Base-by-base conservation (phyloP, 495 filamentous ascomycete genomes). In the Aspergillus avenaceus region DNA sequence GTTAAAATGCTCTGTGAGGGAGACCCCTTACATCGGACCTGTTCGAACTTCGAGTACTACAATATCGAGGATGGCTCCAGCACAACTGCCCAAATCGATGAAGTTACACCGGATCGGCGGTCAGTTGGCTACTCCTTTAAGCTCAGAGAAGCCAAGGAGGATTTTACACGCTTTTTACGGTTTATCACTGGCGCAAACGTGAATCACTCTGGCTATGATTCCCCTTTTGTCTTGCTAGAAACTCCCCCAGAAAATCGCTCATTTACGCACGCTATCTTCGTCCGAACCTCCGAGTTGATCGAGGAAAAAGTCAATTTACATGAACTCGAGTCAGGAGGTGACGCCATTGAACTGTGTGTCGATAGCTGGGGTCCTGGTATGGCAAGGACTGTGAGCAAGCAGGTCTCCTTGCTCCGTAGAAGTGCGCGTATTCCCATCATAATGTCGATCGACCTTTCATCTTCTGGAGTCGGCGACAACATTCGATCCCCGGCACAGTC, bases 1-100 rank as follows among this genome's bases (percentile, higher is more conserved):
- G 63, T 70, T 61, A 51, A 69, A 54, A 57, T 82, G 53, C 55
- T 85, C 53, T 66, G 74, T 65, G 60, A 78, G 61, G 58, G 72
- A 60, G 66, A 84, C 59, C 69, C 79, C 19, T 63, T 70, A 41
- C 76, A 86, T 62, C 72, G 84, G 45, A 71, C 70, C 13, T 90
- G 86, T 64, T 87, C 87, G 7, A 91, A 90, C 59, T 80, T 86
- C 29, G 87, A 91, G 61, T 91, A 84, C 58, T 91, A 84, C 70
- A 93, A 93, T 55, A 62, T 89, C 32, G 81, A 81, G 70, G 66
- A 74, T 31, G 61, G 63, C 13, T 71, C 67, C 3, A 64, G 58
- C 29, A 23, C 63, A 16, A 29, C 45, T 21, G 41, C 41, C 28
- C 53, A 52, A 22, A 32, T 41, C 4, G 68, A 68, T 8, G 62